phyloP scores from a whole-genome alignment of 78 protist genomes.

The Creolimax fragrantissima region DNA sequence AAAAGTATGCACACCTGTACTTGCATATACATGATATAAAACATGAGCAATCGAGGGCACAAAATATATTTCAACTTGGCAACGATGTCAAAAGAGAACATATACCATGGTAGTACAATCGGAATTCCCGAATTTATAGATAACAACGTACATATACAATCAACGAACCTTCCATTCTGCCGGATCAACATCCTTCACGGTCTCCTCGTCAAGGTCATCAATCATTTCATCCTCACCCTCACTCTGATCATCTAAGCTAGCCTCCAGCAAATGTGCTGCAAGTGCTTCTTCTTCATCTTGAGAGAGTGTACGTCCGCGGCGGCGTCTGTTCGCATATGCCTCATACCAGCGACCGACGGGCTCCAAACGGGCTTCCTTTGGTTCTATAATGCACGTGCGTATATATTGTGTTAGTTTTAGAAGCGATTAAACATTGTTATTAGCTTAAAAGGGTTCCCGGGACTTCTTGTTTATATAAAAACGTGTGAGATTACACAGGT shows the following conservation, averaged over 20 bases:
- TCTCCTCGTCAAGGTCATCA: slow-evolving; percentile 14
- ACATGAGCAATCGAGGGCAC: no score
- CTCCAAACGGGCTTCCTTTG: background rate
- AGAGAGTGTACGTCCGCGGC: slow-evolving; percentile 10
- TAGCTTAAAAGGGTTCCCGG: background rate
- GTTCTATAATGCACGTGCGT: background rate
- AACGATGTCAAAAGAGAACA: no score
- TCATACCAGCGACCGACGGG: slow-evolving; percentile 31
- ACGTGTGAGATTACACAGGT: no score
- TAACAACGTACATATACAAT: no score
- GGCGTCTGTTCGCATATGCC: background rate
- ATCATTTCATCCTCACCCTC: slow-evolving; percentile 18
- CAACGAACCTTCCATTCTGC: slow-evolving; percentile 29
- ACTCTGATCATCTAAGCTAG: background rate
- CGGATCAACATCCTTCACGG: slow-evolving; percentile 11
- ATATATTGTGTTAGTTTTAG: background rate
- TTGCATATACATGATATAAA: no score
- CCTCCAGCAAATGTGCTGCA: background rate
- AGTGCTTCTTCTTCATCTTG: slow-evolving; percentile 15
- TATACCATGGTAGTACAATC: background rate
- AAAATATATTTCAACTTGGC: no score
- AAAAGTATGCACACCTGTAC: no score
- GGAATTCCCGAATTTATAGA: background rate
- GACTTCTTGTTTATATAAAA: background rate
- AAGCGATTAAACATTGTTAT: background rate